Conservation (phyloP, 352 stramenopile species). For the Phytophthora citricola region DNA sequence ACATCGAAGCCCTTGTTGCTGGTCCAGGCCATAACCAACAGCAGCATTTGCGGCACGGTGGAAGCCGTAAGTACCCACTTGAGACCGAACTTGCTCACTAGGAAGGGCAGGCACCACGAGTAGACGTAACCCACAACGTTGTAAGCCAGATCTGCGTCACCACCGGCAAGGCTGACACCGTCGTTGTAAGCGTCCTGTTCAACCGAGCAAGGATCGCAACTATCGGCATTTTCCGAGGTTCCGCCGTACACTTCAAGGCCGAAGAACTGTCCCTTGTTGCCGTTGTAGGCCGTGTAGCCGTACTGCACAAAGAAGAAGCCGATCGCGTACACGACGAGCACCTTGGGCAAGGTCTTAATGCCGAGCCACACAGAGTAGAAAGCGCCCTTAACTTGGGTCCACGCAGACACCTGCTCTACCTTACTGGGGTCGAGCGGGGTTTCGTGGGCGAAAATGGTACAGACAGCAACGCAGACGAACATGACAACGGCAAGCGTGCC, state of each 20-base stretch:
- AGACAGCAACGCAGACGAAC: slow-evolving; percentile 33
- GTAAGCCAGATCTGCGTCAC: slow-evolving; percentile 40
- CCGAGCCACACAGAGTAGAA: slow-evolving; percentile 42
- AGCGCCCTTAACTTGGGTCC: slow-evolving; percentile 24
- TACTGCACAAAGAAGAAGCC: slow-evolving; percentile 41
- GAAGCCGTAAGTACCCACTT: slow-evolving; percentile 41
- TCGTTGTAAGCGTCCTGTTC: slow-evolving; percentile 50
- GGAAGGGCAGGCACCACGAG: slow-evolving; percentile 39
- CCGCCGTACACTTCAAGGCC: slow-evolving; percentile 47
- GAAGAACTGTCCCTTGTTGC: slow-evolving; percentile 58
- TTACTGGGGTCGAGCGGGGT: slow-evolving; percentile 36
- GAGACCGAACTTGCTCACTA: slow-evolving; percentile 49
- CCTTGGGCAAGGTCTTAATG: slow-evolving; percentile 33
- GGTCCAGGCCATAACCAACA: slow-evolving; percentile 51
- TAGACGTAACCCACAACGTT: slow-evolving; percentile 52
- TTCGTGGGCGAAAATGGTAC: slow-evolving; percentile 36
- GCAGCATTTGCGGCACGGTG: slow-evolving; percentile 46
- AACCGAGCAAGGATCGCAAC: slow-evolving; percentile 27
- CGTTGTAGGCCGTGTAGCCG: slow-evolving; percentile 57
- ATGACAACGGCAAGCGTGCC: slow-evolving; percentile 41
- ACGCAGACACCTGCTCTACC: slow-evolving; percentile 16
- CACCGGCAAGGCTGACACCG: slow-evolving; percentile 46
- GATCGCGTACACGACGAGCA: slow-evolving; percentile 38
- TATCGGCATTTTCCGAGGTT: slow-evolving; percentile 33
- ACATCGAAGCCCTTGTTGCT: slow-evolving; percentile 45